Conservation (phyloP, 1,284 basidiomycete species). For the Ustilago shanxiensis region DNA sequence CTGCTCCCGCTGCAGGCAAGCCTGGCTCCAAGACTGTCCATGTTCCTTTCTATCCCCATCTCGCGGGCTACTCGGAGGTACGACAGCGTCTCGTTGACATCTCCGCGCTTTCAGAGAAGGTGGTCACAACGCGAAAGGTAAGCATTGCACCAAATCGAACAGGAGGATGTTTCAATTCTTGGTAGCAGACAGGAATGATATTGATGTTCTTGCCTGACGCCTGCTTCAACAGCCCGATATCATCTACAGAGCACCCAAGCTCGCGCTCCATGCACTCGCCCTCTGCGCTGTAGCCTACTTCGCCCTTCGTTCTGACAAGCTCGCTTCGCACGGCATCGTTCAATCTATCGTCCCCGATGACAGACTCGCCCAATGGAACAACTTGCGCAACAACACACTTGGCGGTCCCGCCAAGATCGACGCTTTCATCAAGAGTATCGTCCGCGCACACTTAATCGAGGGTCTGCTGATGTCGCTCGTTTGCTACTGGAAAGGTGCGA, state of each 20-base stretch:
- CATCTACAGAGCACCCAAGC: slow-evolving; percentile 43
- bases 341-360: slow-evolving; percentile 27
- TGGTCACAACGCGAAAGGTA: slow-evolving; percentile 48
- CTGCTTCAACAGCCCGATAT: slow-evolving; percentile 22
- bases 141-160: background rate
- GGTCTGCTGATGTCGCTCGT: slow-evolving; percentile 33
- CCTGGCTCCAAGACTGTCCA: slow-evolving; percentile 28
- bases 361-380: slow-evolving; percentile 34
- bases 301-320: slow-evolving; percentile 41
- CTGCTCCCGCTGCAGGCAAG: slow-evolving; percentile 22
- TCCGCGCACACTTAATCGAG: slow-evolving; percentile 34
- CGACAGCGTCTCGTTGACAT: slow-evolving; percentile 43
- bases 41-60: slow-evolving; percentile 46
- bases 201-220: background rate
- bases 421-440: slow-evolving; percentile 29
- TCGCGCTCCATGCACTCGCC: slow-evolving; percentile 12
- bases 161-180: too few relatives aligned
- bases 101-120: slow-evolving; percentile 31
- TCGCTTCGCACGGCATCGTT: slow-evolving; percentile 30
- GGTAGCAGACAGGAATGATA: too few relatives aligned
- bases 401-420: slow-evolving; percentile 46
- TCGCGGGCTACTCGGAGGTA: slow-evolving; percentile 41
- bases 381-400: slow-evolving; percentile 35
- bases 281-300: slow-evolving; percentile 19
- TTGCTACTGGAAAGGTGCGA: slow-evolving; percentile 41